Evolutionary conservation across 1,284 basidiomycete genomes (phyloP).

Genomic region (Hortiboletus rubellus): DNA sequence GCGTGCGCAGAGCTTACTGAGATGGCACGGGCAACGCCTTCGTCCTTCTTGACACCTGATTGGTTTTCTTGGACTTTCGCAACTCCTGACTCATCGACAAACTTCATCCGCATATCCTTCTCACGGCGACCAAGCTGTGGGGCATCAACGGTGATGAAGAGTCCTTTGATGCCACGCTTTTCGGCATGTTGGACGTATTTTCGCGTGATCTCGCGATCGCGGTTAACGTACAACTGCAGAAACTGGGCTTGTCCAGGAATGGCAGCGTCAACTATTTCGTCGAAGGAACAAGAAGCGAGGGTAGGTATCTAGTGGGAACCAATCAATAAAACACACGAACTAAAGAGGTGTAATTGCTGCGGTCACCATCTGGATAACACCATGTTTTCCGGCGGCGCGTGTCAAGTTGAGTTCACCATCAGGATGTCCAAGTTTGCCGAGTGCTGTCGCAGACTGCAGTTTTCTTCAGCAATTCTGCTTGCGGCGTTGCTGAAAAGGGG

Average conservation of each 20-base stretch:
- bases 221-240: slow-evolving; percentile 80
- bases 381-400: slow-evolving; percentile 54
- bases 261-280: slow-evolving; percentile 62
- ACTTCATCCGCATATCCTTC: slow-evolving; percentile 95
- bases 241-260: slow-evolving; percentile 71
- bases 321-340: slow-evolving; percentile 27
- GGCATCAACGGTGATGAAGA: slow-evolving; percentile 91
- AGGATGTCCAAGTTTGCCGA: slow-evolving; percentile 66
- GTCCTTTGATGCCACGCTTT: slow-evolving; percentile 73
- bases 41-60: slow-evolving; percentile 71
- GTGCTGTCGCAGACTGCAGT: slow-evolving; percentile 44
- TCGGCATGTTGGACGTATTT: slow-evolving; percentile 83
- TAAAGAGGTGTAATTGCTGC: background rate
- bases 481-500: slow-evolving; percentile 15
- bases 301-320: slow-evolving; percentile 43
- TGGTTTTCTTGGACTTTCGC: slow-evolving; percentile 51
- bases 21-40: slow-evolving; percentile 90
- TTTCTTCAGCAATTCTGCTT: slow-evolving; percentile 14
- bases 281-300: slow-evolving; percentile 27
- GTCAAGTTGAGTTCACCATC: slow-evolving; percentile 64
- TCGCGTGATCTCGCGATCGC: slow-evolving; percentile 76
- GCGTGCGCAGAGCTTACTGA: slow-evolving; percentile 49
- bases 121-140: slow-evolving; percentile 87
- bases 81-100: slow-evolving; percentile 79
- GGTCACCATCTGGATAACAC: slow-evolving; percentile 59